These are phyloP conservation scores for Croton setiger DNA, from an alignment of 441 rosid genomes.

Conservation along the genomic window DNA sequence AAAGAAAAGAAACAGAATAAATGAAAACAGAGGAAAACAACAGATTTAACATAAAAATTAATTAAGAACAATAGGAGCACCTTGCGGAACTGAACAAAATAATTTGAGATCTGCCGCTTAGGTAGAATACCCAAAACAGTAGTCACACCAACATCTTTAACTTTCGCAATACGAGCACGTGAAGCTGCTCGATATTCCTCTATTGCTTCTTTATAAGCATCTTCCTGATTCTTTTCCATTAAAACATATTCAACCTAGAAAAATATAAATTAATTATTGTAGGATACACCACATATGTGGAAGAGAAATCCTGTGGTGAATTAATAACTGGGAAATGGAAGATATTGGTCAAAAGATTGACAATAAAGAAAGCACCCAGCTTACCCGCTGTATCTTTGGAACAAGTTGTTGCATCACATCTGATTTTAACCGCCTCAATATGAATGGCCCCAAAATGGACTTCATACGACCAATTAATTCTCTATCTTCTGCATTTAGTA, in stretches of 20 bases:
- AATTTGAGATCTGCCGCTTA: constrained; percentile 82
- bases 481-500: constrained; percentile 77
- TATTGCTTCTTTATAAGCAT: constrained; percentile 83
- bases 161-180: constrained; percentile 59
- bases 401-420: constrained; percentile 99
- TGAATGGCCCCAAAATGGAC: constrained; percentile 93
- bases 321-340: constrained; percentile 7
- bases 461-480: constrained; percentile 86
- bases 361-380: constrained; percentile 13
- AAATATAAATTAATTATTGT: constrained; percentile 22
- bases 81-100: constrained; percentile 94
- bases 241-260: constrained; percentile 81
- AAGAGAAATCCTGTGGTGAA: constrained; percentile 13
- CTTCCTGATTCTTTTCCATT: constrained; percentile 79
- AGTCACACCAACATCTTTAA: constrained; percentile 43
- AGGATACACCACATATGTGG: constrained; percentile 8
- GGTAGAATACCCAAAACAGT: constrained; percentile 60
- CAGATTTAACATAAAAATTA: background rate
- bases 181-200: constrained; percentile 87
- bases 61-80: constrained; percentile 28
- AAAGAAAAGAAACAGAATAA: background rate
- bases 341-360: constrained; percentile 3
- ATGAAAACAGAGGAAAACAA: constrained; percentile 1
- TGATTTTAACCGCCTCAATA: constrained; percentile 89
- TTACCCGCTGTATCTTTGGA: constrained; percentile 86